A percentile compares a stretch with the other conserved stretches of the same genome.
phyloP scores from a whole-genome alignment of 2,329 filamentous ascomycete genomes.

The Pestalotiopsis sp. region DNA sequence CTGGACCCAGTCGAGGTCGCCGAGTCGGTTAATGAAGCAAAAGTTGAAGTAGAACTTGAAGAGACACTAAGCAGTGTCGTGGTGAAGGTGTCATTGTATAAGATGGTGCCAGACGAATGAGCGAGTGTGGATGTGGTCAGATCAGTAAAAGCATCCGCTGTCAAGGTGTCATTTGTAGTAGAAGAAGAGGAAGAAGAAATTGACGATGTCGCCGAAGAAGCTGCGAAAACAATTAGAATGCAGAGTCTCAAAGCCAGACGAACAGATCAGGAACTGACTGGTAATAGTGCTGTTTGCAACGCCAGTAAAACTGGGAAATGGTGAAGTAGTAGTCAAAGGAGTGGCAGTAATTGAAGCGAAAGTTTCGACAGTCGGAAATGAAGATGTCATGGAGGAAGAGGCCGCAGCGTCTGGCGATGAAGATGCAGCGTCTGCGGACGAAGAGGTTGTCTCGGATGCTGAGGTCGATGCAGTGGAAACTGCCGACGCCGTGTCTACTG shows the following conservation, averaged over 20 bases:
- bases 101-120: slow-evolving; percentile 17
- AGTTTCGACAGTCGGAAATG: slow-evolving; percentile 18
- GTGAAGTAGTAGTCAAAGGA: slow-evolving; percentile 11
- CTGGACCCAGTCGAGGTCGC: slow-evolving; percentile 21
- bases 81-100: slow-evolving; percentile 16
- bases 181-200: slow-evolving; percentile 9
- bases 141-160: slow-evolving; percentile 14
- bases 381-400: slow-evolving; percentile 16
- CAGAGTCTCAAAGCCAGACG: not conserved
- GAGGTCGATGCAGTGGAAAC: not conserved
- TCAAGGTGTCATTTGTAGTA: slow-evolving; percentile 11
- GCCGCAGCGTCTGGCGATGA: slow-evolving; percentile 12
- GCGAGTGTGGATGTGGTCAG: slow-evolving; percentile 17
- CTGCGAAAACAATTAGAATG: not conserved
- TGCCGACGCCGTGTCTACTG: slow-evolving; percentile 8
- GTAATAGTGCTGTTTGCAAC: slow-evolving; percentile 13
- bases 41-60: slow-evolving; percentile 14
- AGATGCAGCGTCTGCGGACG: not conserved
- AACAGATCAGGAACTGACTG: not conserved
- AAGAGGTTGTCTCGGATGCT: not conserved
- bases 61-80: slow-evolving; percentile 14
- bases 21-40: slow-evolving; percentile 17
- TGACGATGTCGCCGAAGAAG: not conserved
- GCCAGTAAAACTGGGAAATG: slow-evolving; percentile 15
- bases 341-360: slow-evolving; percentile 16